A percentile compares a stretch with the other conserved stretches of the same genome.
These are phyloP conservation scores for Phytophthora cajani DNA, from an alignment of 352 stramenopile genomes.

Conservation along the genomic window DNA sequence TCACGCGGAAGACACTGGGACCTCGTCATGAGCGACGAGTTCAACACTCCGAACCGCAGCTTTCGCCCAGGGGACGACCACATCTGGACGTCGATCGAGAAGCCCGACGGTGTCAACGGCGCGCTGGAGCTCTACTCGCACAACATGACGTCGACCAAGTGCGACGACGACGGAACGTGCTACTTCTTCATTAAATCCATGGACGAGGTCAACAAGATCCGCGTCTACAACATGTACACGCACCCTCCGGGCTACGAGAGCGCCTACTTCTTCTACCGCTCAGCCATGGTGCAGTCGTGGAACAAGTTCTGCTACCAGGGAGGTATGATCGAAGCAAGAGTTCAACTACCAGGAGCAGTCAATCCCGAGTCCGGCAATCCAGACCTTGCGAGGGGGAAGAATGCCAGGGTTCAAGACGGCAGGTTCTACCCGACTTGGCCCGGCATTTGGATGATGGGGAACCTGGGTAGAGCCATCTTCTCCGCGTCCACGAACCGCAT, in stretches of 20 bases:
- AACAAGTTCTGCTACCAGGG: conserved; percentile 97
- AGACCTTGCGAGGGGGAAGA: conserved; percentile 34
- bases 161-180: conserved; percentile 49
- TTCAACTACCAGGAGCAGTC: conserved; percentile 86
- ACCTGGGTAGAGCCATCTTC: conserved; percentile 93
- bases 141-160: conserved; percentile 66
- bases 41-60: conserved; percentile 58
- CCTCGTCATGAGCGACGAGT: conserved; percentile 72
- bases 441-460: conserved; percentile 94
- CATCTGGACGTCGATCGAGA: conserved; percentile 88
- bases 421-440: conserved; percentile 84
- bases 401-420: conserved; percentile 51
- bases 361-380: conserved; percentile 49
- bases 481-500: conserved; percentile 90
- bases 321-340: conserved; percentile 89
- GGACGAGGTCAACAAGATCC: conserved; percentile 38
- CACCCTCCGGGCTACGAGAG: conserved; percentile 51
- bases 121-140: conserved; percentile 93
- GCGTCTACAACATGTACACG: conserved; percentile 68
- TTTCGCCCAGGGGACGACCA: conserved; percentile 91
- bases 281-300: conserved; percentile 93
- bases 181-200: conserved; percentile 61
- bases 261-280: conserved; percentile 63
- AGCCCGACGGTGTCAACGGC: conserved; percentile 71
- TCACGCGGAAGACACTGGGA: conserved; percentile 39